phyloP scores from a whole-genome alignment of 2,329 filamentous ascomycete genomes.

The Pestalotiopsis sp. region DNA sequence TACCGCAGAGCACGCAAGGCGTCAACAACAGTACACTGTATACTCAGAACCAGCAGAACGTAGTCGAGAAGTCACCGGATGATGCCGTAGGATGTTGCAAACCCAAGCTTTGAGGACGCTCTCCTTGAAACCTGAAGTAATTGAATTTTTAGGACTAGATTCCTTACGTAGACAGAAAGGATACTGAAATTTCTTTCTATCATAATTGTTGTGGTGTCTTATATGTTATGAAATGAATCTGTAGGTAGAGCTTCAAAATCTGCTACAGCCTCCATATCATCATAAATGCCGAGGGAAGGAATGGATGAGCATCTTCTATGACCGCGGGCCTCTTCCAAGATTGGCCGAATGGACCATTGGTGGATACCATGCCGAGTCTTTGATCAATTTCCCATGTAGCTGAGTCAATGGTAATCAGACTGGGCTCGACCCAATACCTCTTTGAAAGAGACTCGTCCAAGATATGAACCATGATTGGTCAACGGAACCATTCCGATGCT shows the following conservation, averaged over 20 bases:
- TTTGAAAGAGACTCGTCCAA: background rate
- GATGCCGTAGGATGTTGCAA: background rate
- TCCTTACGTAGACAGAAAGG: background rate
- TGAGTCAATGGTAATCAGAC: background rate
- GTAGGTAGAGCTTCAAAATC: background rate
- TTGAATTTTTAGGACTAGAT: background rate
- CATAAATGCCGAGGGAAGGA: background rate
- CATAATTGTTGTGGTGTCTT: background rate
- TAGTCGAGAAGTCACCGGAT: background rate
- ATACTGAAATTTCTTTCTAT: background rate
- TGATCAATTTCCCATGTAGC: background rate
- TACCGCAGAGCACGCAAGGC: slow-evolving; percentile 29
- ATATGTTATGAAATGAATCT: background rate
- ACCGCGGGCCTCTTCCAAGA: background rate
- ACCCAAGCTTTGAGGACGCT: background rate
- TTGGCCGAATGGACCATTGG: background rate
- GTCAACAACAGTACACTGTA: slow-evolving; percentile 16
- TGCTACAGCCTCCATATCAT: background rate
- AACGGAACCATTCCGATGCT: background rate
- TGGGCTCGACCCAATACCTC: background rate
- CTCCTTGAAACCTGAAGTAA: background rate
- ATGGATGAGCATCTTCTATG: background rate
- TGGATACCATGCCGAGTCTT: no score
- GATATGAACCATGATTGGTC: background rate
- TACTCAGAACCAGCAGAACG: background rate